Percentiles rank a stretch among this genome's conserved stretches.
phyloP scores from a whole-genome alignment of 441 rosid genomes.

The Erysimum pusillum region DNA sequence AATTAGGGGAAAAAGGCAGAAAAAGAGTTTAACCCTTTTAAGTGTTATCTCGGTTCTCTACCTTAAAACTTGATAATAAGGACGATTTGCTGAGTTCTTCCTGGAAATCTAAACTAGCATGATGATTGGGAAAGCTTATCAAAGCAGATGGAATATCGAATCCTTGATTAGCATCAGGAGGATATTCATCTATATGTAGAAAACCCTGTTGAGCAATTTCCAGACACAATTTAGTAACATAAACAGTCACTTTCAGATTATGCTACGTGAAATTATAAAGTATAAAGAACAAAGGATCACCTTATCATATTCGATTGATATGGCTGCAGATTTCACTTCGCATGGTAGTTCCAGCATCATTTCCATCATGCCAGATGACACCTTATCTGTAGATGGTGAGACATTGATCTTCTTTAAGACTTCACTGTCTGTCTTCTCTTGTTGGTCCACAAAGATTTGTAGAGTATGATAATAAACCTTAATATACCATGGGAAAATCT shows the following conservation, averaged over 20 bases:
- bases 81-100: conserved; percentile 54
- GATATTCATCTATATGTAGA: conserved; percentile 92
- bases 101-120: conserved; percentile 58
- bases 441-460: conserved; percentile 75
- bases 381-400: conserved; percentile 90
- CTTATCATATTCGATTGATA: conserved; percentile 92
- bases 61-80: conserved; percentile 71
- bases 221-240: conserved; percentile 32
- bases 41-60: conserved; percentile 35
- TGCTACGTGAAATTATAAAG: conserved; percentile 8
- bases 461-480: conserved; percentile 88
- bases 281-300: conserved; percentile 46
- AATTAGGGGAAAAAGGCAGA: not conserved
- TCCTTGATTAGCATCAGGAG: conserved; percentile 99
- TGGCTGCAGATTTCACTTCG: conserved; percentile 70
- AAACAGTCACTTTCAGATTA: not conserved
- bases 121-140: conserved; percentile 73
- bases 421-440: conserved; percentile 57
- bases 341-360: conserved; percentile 86
- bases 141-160: conserved; percentile 94
- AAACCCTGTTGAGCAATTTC: conserved; percentile 67
- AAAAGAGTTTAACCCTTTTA: not conserved
- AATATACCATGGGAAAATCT: conserved; percentile 97
- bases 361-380: conserved; percentile 95
- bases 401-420: conserved; percentile 69